A percentile compares a stretch with the other conserved stretches of the same genome.
Evolutionary conservation across 495 filamentous ascomycete species (phyloP).

Genomic region (Mytilinidion resinicola): DNA sequence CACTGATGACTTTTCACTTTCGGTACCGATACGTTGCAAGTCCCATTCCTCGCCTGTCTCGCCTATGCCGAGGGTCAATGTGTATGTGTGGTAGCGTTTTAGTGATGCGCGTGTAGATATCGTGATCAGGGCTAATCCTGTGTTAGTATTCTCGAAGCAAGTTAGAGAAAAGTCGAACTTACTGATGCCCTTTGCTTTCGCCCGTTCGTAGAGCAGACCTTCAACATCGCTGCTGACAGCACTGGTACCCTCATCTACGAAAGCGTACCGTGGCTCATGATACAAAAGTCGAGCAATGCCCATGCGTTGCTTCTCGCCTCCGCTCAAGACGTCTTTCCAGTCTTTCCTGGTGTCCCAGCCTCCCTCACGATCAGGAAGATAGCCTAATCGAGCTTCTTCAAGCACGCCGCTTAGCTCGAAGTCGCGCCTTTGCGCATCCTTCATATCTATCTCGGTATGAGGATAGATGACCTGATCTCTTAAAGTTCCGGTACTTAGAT

Average conservation of each 20-base stretch:
- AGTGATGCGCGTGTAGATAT: constrained; percentile 88
- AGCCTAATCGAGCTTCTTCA: constrained; percentile 77
- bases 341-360: constrained; percentile 96
- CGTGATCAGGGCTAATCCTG: constrained; percentile 64
- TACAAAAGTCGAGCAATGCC: constrained; percentile 85
- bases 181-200: constrained; percentile 89
- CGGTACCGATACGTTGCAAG: constrained; percentile 86
- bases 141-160: constrained; percentile 18
- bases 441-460: constrained; percentile 91
- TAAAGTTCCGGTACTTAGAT: constrained; percentile 89
- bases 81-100: constrained; percentile 91
- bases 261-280: constrained; percentile 88
- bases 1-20: constrained; percentile 81
- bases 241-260: constrained; percentile 92
- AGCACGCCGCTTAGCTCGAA: constrained; percentile 66
- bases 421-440: constrained; percentile 67
- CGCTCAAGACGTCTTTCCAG: constrained; percentile 95
- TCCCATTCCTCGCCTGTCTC: constrained; percentile 65
- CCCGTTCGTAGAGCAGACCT: constrained; percentile 83
- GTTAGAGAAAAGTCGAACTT: constrained; percentile 34
- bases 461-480: constrained; percentile 98
- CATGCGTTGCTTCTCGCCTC: constrained; percentile 97
- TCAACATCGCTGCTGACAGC: constrained; percentile 94
- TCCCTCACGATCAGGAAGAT: constrained; percentile 84
- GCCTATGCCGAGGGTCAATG: constrained; percentile 72